These are phyloP conservation scores for Magnolia changhungtana DNA, from an alignment of 164 flowering plant species.

Conservation along the genomic window DNA sequence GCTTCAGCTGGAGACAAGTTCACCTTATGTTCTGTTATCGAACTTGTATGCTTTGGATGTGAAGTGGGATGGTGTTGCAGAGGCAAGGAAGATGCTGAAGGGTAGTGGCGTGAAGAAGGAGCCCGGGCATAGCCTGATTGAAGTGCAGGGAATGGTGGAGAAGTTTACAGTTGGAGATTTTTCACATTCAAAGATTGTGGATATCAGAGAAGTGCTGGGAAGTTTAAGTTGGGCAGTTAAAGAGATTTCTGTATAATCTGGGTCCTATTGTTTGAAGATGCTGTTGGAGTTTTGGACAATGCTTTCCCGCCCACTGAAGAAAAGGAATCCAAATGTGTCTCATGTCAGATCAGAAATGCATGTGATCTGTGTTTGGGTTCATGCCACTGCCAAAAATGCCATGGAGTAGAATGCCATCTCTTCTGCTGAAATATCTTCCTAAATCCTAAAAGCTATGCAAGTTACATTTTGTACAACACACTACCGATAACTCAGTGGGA, in stretches of 20 bases:
- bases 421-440: no score
- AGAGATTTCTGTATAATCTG: conserved; percentile 15
- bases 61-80: conserved; percentile 61
- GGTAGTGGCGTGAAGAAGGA: conserved; percentile 60
- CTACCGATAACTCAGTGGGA: no score
- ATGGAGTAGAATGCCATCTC: no score
- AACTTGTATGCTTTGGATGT: conserved; percentile 60
- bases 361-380: no score
- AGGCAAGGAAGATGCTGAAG: conserved; percentile 55
- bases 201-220: conserved; percentile 34
- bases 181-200: conserved; percentile 40
- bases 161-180: conserved; percentile 56
- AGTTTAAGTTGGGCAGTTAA: conserved; percentile 32
- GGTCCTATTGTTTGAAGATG: background rate
- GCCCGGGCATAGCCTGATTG: conserved; percentile 57
- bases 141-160: conserved; percentile 45
- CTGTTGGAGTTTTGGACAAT: no score
- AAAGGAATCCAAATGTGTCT: no score
- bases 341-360: no score
- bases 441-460: no score
- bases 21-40: conserved; percentile 68
- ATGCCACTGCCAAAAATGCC: no score
- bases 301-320: no score
- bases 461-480: no score
- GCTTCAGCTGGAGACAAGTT: conserved; percentile 41